These are phyloP conservation scores for Arabidopsis suecica DNA, from an alignment of 345 rosid genomes.

Conservation along the genomic window DNA sequence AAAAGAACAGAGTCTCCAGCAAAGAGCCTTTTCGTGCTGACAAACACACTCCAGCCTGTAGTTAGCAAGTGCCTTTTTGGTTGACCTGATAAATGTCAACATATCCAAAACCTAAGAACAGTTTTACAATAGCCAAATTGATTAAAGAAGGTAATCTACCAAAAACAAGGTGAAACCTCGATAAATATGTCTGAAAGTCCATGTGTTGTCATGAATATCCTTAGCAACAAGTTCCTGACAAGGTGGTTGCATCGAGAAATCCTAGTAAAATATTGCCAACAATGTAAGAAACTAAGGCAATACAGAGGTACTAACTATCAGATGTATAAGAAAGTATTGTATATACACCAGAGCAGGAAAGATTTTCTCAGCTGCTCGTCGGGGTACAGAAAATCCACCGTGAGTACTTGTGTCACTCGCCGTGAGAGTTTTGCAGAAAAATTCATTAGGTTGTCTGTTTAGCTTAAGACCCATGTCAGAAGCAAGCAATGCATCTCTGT, in stretches of 20 bases:
- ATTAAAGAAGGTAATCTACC: neutral
- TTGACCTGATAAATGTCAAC: constrained; percentile 62
- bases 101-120: constrained; percentile 23
- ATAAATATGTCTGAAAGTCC: constrained; percentile 95
- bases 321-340: constrained; percentile 30
- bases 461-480: constrained; percentile 88
- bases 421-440: constrained; percentile 93
- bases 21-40: constrained; percentile 88
- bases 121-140: neutral
- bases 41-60: constrained; percentile 97
- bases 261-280: constrained; percentile 53
- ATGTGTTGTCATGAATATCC: constrained; percentile 84
- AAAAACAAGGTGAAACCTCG: constrained; percentile 61
- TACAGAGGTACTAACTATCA: neutral
- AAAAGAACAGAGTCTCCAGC: constrained; percentile 97
- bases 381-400: constrained; percentile 98
- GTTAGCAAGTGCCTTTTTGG: constrained; percentile 92
- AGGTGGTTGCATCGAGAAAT: constrained; percentile 94
- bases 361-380: constrained; percentile 93
- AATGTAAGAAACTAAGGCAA: constrained; percentile 32
- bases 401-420: constrained; percentile 99
- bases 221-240: constrained; percentile 89
- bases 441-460: constrained; percentile 74
- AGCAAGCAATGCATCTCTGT: constrained; percentile 82
- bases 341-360: constrained; percentile 83